These are phyloP conservation scores for Bipolaris bicolor DNA, from an alignment of 2,329 filamentous ascomycete species.

Conservation along the genomic window DNA sequence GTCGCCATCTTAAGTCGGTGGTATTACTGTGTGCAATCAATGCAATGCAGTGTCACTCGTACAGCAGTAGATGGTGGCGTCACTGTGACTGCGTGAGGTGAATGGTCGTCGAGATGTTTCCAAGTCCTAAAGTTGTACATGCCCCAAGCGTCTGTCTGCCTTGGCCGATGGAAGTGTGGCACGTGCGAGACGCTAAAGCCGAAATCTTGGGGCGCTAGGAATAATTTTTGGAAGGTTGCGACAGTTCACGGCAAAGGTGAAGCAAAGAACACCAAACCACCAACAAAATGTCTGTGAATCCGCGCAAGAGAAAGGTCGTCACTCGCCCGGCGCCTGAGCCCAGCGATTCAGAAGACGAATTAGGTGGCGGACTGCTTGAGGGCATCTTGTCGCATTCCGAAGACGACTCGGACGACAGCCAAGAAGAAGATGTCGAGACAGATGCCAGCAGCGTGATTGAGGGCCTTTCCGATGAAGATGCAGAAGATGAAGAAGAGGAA, in stretches of 20 bases:
- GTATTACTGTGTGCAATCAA: conserved; percentile 30
- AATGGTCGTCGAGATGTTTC: conserved; percentile 1
- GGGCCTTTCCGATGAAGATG: conserved; percentile 39
- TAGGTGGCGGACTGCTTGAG: conserved; percentile 50
- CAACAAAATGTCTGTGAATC: conserved; percentile 52
- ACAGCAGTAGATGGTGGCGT: conserved; percentile 2
- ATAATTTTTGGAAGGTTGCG: conserved; percentile 27
- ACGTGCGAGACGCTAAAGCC: conserved; percentile 25
- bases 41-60: conserved; percentile 8
- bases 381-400: conserved; percentile 53
- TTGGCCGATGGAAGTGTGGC: conserved; percentile 15
- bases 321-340: conserved; percentile 42
- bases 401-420: conserved; percentile 44
- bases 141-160: conserved; percentile 7
- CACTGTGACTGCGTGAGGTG: conserved; percentile 9
- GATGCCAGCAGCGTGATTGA: conserved; percentile 44
- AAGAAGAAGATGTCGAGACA: conserved; percentile 32
- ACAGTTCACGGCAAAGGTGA: conserved; percentile 7
- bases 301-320: conserved; percentile 56
- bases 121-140: conserved; percentile 1
- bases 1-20: conserved; percentile 50
- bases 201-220: conserved; percentile 35
- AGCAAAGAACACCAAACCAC: conserved; percentile 1
- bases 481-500: conserved; percentile 42
- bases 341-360: conserved; percentile 43